Conservation (phyloP, 139 green algal species). For the Chlamydomonas sphaeroides region DNA sequence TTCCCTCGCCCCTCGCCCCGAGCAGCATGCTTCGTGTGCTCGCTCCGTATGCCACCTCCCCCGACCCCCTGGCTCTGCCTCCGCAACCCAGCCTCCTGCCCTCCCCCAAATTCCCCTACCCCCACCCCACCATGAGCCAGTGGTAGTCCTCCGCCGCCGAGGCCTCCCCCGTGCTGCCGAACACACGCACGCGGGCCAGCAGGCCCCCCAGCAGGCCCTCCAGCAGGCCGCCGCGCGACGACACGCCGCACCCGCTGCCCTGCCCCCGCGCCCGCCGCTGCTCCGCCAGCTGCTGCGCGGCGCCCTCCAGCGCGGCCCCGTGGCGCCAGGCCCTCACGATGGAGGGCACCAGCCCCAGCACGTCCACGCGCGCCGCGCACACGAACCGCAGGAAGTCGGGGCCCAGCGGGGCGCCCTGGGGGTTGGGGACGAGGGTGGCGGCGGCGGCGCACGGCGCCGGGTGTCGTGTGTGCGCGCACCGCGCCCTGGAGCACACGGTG, state of each 20-base stretch:
- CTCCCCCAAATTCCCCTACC: no score
- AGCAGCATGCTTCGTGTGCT: no score
- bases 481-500: no score
- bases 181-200: slow-evolving; percentile 70
- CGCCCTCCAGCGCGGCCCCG: background rate
- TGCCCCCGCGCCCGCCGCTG: background rate
- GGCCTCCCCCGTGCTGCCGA: slow-evolving; percentile 80
- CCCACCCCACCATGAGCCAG: slow-evolving; percentile 69
- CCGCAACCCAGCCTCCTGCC: no score
- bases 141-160: slow-evolving; percentile 79
- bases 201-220: no score
- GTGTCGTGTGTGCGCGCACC: no score
- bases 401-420: slow-evolving; percentile 73
- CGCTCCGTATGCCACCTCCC: no score
- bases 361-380: slow-evolving; percentile 70
- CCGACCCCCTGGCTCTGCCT: no score
- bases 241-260: background rate
- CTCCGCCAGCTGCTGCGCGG: background rate
- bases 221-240: no score
- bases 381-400: slow-evolving; percentile 85
- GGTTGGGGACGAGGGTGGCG: background rate
- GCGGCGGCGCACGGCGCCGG: no score
- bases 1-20: no score
- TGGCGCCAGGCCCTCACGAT: slow-evolving; percentile 83
- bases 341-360: slow-evolving; percentile 90